phyloP scores from a whole-genome alignment of 768 basidiomycete genomes.

The Chalciporus pseudorubinellus region DNA sequence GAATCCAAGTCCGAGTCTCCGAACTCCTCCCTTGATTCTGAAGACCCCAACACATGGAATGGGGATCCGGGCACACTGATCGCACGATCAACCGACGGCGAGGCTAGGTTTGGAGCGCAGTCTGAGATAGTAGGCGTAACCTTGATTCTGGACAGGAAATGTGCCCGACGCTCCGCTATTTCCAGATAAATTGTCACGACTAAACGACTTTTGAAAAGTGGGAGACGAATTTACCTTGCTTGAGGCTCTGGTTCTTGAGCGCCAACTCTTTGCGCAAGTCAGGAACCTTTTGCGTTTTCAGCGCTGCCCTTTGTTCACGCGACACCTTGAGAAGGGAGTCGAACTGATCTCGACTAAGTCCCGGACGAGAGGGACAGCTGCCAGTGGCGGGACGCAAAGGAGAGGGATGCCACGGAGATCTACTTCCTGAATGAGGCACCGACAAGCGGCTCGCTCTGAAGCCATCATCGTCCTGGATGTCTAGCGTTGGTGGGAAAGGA shows the following conservation, averaged over 20 bases:
- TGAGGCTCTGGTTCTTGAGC: slow-evolving; percentile 66
- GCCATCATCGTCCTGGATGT: slow-evolving; percentile 41
- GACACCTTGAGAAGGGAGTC: slow-evolving; percentile 61
- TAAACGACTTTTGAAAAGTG: no score
- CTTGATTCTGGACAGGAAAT: slow-evolving; percentile 70
- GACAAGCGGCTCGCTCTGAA: slow-evolving; percentile 57
- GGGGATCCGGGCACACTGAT: slow-evolving; percentile 68
- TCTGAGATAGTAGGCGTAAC: slow-evolving; percentile 62
- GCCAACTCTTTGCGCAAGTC: slow-evolving; percentile 76
- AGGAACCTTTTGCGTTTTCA: slow-evolving; percentile 45
- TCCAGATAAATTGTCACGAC: not conserved
- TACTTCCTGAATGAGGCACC: slow-evolving; percentile 41
- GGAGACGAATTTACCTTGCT: slow-evolving; percentile 50
- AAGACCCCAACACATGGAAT: slow-evolving; percentile 53
- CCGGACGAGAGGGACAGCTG: slow-evolving; percentile 41
- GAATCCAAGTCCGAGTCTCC: slow-evolving; percentile 10
- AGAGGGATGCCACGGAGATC: slow-evolving; percentile 40
- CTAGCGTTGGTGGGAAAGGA: slow-evolving; percentile 46
- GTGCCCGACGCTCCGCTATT: slow-evolving; percentile 70
- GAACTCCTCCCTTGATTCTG: no score
- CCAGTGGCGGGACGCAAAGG: slow-evolving; percentile 49
- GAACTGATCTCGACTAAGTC: slow-evolving; percentile 62
- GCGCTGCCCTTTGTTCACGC: slow-evolving; percentile 49
- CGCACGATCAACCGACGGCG: slow-evolving; percentile 67
- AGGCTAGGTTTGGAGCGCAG: slow-evolving; percentile 60